phyloP scores from a whole-genome alignment of 164 flowering plant species.

The Stephania yunnanensis region DNA sequence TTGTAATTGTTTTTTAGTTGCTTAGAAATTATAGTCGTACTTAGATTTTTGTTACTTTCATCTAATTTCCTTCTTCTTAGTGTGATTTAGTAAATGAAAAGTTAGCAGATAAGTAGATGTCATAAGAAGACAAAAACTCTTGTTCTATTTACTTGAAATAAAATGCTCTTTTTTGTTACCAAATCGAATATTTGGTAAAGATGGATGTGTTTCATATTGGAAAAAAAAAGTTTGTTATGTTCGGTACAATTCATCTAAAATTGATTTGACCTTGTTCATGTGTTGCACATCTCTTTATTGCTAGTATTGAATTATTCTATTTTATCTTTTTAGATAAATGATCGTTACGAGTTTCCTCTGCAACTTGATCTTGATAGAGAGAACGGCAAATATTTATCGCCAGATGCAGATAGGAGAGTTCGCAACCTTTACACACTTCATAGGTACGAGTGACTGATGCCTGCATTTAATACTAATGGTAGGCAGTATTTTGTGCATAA shows the following conservation, averaged over 20 bases:
- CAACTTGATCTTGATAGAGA: conserved; percentile 66
- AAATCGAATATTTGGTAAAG: neutral
- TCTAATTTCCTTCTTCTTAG: neutral
- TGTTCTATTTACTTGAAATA: neutral
- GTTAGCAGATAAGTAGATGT: neutral
- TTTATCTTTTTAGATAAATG: conserved; percentile 47
- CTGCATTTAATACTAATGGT: neutral
- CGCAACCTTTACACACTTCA: conserved; percentile 66
- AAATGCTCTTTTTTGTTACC: neutral
- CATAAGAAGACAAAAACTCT: neutral
- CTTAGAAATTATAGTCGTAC: neutral
- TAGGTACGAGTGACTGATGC: conserved; percentile 27
- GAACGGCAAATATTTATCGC: conserved; percentile 53
- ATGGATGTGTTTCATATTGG: neutral
- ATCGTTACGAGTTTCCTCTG: conserved; percentile 63
- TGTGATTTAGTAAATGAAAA: no score
- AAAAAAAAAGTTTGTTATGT: neutral
- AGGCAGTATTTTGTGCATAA: no score
- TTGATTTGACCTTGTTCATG: neutral
- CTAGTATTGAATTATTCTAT: neutral
- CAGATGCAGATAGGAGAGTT: conserved; percentile 55
- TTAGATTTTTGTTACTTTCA: neutral
- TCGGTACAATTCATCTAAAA: neutral
- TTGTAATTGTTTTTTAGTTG: no score
- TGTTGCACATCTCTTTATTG: neutral